phyloP scores from a whole-genome alignment of 1,284 basidiomycete genomes.

The Laetiporus sulphureus region DNA sequence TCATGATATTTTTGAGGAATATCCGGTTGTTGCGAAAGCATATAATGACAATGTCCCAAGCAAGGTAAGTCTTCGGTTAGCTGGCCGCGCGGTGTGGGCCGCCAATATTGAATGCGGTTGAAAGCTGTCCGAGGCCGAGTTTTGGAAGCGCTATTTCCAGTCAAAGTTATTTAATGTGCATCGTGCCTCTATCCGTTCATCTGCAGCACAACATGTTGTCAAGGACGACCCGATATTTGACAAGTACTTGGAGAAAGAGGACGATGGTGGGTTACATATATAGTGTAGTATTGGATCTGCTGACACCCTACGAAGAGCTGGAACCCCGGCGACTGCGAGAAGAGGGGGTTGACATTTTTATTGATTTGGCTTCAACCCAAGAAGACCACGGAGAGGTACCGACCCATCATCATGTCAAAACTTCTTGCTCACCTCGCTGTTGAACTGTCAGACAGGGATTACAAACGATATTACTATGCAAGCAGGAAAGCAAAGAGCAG shows the following conservation, averaged over 20 bases:
- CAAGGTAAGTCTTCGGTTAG: slow-evolving; percentile 43
- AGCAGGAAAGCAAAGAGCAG: slow-evolving; percentile 81
- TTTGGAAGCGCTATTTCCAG: slow-evolving; percentile 97
- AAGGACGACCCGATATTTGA: slow-evolving; percentile 95
- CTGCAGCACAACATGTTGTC: slow-evolving; percentile 77
- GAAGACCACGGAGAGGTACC: slow-evolving; percentile 89
- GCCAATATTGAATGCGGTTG: not conserved
- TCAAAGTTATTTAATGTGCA: slow-evolving; percentile 93
- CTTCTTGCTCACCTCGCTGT: not conserved
- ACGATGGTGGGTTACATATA: slow-evolving; percentile 63
- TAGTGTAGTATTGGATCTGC: not conserved
- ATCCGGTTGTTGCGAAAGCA: slow-evolving; percentile 88
- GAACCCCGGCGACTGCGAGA: slow-evolving; percentile 71
- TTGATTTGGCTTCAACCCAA: slow-evolving; percentile 84
- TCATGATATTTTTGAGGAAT: slow-evolving; percentile 96
- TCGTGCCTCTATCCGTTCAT: slow-evolving; percentile 86
- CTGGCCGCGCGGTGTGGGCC: slow-evolving; percentile 7
- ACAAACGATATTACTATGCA: slow-evolving; percentile 93
- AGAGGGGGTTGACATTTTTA: slow-evolving; percentile 69
- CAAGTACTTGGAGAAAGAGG: slow-evolving; percentile 89
- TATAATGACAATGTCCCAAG: slow-evolving; percentile 90
- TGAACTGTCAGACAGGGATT: slow-evolving; percentile 66
- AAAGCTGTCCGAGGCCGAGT: slow-evolving; percentile 83
- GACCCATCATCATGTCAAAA: slow-evolving; percentile 5
- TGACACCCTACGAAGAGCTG: slow-evolving; percentile 43